These are phyloP conservation scores for Collybiopsis confluens DNA, from an alignment of 768 basidiomycete genomes.

Conservation along the genomic window DNA sequence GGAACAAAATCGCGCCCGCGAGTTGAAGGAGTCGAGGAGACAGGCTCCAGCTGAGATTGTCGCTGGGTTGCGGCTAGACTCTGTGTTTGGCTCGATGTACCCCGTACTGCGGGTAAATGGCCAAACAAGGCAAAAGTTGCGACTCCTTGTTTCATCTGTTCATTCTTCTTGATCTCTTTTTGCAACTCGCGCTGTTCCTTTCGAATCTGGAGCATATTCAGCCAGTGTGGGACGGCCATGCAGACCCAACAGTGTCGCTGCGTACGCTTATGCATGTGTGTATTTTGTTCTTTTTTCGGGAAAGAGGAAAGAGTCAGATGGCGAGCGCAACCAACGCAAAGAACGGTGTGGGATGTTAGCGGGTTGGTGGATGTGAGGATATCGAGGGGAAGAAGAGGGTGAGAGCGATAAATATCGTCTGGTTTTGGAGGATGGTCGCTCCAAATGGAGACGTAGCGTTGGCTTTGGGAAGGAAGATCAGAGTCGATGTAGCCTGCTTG, in stretches of 20 bases:
- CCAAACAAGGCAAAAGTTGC: neutral
- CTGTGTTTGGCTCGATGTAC: too few species aligned
- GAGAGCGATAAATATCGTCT: slow-evolving; percentile 2
- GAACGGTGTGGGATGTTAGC: neutral
- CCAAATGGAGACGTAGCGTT: slow-evolving; percentile 1
- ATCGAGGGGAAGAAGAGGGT: slow-evolving; percentile 2
- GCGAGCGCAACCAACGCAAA: neutral
- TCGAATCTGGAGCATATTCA: neutral
- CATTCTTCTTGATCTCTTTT: neutral
- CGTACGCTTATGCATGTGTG: too few species aligned
- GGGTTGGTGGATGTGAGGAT: neutral
- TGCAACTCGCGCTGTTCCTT: neutral
- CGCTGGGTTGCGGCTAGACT: too few species aligned
- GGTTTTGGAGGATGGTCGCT: neutral
- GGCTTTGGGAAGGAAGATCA: neutral
- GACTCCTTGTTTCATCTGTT: neutral
- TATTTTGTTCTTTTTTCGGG: neutral
- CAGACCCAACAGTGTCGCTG: neutral
- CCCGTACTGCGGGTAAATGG: too few species aligned
- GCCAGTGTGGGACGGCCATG: neutral
- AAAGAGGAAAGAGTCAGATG: neutral
- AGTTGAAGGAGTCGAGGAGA: too few species aligned
- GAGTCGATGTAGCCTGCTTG: neutral
- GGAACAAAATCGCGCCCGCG: too few species aligned
- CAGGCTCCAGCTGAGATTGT: too few species aligned